Evolutionary conservation across 2,329 filamentous ascomycete genomes (phyloP).

Genomic region (Cryphonectria japonica): DNA sequence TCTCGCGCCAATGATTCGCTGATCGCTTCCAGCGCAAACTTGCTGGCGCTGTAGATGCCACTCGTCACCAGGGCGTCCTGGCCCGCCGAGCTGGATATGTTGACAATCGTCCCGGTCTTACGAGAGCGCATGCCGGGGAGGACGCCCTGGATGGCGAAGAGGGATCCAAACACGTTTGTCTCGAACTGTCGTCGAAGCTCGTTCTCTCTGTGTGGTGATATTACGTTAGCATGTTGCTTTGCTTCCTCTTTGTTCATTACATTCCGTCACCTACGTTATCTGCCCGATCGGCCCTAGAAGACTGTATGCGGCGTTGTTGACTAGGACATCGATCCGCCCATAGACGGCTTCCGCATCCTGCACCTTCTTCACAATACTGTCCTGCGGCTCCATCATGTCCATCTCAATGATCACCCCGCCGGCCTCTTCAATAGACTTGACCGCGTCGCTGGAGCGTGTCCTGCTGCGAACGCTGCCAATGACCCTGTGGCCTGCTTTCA

Average conservation of each 20-base stretch:
- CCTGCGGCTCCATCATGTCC: conserved; percentile 38
- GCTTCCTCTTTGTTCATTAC: neutral
- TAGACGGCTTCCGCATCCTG: conserved; percentile 26
- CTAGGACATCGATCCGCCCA: conserved; percentile 37
- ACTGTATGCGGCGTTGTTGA: conserved; percentile 30
- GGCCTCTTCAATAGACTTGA: conserved; percentile 34
- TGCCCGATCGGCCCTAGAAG: conserved; percentile 13
- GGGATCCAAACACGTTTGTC: conserved; percentile 38
- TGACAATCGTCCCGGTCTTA: conserved; percentile 36
- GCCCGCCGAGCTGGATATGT: conserved; percentile 36
- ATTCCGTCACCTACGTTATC: conserved; percentile 10
- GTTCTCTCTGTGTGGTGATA: conserved; percentile 30
- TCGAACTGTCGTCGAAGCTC: conserved; percentile 34
- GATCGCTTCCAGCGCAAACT: conserved; percentile 45
- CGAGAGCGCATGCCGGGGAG: conserved; percentile 36
- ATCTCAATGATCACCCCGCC: conserved; percentile 37
- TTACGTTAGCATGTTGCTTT: neutral
- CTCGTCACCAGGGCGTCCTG: conserved; percentile 32
- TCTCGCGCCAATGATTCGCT: conserved; percentile 40
- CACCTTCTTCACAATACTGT: conserved; percentile 35
- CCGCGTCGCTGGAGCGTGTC: conserved; percentile 31
- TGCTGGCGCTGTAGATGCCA: conserved; percentile 18
- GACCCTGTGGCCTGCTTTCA: conserved; percentile 39
- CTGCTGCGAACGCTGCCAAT: conserved; percentile 39
- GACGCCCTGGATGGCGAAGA: conserved; percentile 37